Percentiles rank a stretch among this genome's conserved stretches.
These are phyloP conservation scores for Annulohypoxylon bovei DNA, from an alignment of 495 filamentous ascomycete species.

Conservation along the genomic window DNA sequence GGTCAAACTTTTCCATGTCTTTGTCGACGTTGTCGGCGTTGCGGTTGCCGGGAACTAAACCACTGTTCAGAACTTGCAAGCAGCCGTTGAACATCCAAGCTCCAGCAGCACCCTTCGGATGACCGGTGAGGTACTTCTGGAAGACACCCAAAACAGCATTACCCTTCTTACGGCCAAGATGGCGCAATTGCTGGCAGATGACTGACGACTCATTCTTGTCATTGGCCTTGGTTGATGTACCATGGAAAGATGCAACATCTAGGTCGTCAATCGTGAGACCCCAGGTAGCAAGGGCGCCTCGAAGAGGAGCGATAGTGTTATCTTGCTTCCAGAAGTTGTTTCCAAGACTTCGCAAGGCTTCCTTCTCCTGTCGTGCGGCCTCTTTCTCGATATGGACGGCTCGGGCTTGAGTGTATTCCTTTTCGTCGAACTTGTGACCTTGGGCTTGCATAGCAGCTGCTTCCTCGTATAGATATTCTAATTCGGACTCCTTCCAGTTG, in stretches of 20 bases:
- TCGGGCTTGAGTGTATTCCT: conserved; percentile 87
- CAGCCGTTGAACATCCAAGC: conserved; percentile 99
- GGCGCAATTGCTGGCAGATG: conserved; percentile 94
- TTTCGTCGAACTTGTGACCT: conserved; percentile 73
- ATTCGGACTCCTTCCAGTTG: conserved; percentile 93
- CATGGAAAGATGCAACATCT: conserved; percentile 95
- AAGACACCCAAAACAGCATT: conserved; percentile 97
- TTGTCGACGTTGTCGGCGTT: conserved; percentile 98
- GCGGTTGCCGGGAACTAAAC: conserved; percentile 94
- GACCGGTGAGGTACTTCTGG: conserved; percentile 99
- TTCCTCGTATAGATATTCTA: conserved; percentile 92
- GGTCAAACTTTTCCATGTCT: conserved; percentile 95
- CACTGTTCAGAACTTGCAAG: conserved; percentile 91
- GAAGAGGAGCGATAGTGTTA: conserved; percentile 89
- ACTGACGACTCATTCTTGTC: conserved; percentile 99
- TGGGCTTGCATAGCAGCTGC: conserved; percentile 89
- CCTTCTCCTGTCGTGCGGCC: conserved; percentile 87
- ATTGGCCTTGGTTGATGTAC: conserved; percentile 97
- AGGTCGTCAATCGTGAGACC: conserved; percentile 97
- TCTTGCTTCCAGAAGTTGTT: conserved; percentile 99
- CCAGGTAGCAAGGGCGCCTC: conserved; percentile 96
- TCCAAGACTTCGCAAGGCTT: conserved; percentile 87
- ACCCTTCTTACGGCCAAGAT: conserved; percentile 94
- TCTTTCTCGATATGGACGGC: conserved; percentile 89
- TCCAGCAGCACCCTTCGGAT: conserved; percentile 98